Conservation (phyloP, 2,329 filamentous ascomycete genomes). For the Tetracladium maxilliforme region DNA sequence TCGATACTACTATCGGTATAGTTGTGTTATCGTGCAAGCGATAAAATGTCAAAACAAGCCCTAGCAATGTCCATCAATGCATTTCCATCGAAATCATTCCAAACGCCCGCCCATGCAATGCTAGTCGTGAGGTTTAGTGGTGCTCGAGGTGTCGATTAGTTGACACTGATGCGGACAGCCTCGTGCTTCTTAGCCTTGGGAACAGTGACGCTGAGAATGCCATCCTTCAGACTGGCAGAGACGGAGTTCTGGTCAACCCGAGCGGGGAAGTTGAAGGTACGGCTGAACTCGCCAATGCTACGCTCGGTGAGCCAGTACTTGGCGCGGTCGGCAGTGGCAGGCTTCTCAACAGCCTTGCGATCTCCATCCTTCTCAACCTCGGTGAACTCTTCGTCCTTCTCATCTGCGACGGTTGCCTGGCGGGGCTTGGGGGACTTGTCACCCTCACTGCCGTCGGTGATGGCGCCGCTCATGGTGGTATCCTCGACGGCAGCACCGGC, state of each 20-base stretch:
- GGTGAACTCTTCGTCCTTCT: conserved; percentile 7
- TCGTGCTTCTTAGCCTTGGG: conserved; percentile 51
- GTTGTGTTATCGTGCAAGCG: no score
- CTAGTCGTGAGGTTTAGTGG: no score
- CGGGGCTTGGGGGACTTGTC: conserved; percentile 13
- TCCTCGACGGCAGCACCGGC: conserved; percentile 17
- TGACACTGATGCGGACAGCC: conserved; percentile 36
- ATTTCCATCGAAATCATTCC: no score
- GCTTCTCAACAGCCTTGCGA: conserved; percentile 16
- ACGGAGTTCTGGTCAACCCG: conserved; percentile 49
- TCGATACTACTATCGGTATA: no score
- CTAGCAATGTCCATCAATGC: no score
- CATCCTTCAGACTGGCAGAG: conserved; percentile 46
- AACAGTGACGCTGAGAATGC: conserved; percentile 46
- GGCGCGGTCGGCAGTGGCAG: conserved; percentile 23
- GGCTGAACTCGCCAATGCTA: conserved; percentile 50
- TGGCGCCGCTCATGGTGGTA: conserved; percentile 20
- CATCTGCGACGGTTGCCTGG: conserved; percentile 12
- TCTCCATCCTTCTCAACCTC: conserved; percentile 18
- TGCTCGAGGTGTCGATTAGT: no score
- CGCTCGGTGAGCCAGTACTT: conserved; percentile 63
- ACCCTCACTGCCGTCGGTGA: conserved; percentile 21
- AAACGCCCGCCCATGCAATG: no score
- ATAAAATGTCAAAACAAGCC: no score
- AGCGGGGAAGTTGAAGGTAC: conserved; percentile 52